A percentile compares a stretch with the other conserved stretches of the same genome.
These are phyloP conservation scores for Reutealis trisperma DNA, from an alignment of 345 rosid genomes.

Conservation along the genomic window DNA sequence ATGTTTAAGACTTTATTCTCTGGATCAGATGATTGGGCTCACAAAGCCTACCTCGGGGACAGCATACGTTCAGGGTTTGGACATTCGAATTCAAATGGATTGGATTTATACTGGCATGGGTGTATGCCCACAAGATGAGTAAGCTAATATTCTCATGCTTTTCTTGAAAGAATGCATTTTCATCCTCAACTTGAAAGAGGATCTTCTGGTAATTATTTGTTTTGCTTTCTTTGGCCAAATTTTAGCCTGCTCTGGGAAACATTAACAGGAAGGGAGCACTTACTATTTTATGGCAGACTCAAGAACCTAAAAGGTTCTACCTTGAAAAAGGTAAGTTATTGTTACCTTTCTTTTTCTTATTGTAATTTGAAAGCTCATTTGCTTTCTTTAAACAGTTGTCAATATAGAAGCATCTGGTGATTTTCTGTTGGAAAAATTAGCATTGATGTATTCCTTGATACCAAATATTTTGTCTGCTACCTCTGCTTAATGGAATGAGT, in stretches of 20 bases:
- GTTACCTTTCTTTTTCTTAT: neutral
- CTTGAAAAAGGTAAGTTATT: constrained; percentile 52
- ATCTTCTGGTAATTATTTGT: neutral
- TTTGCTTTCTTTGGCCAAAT: constrained; percentile 10
- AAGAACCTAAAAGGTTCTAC: constrained; percentile 82
- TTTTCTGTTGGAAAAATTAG: neutral
- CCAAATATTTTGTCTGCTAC: neutral
- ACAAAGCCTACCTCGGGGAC: constrained; percentile 75
- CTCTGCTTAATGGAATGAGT: neutral
- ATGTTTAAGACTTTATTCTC: constrained; percentile 9
- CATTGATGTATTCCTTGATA: neutral
- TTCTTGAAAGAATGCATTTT: constrained; percentile 1
- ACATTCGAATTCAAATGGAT: constrained; percentile 70
- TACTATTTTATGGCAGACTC: constrained; percentile 91
- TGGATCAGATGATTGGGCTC: constrained; percentile 86
- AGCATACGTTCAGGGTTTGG: constrained; percentile 70
- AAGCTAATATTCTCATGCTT: constrained; percentile 27
- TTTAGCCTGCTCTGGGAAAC: constrained; percentile 91
- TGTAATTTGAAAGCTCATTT: neutral
- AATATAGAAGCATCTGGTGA: too few species aligned
- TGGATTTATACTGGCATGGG: constrained; percentile 88
- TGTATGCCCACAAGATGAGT: constrained; percentile 97
- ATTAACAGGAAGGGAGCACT: constrained; percentile 87
- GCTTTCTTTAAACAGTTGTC: neutral
- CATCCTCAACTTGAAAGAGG: constrained; percentile 1